Evolutionary conservation across 192 early-diverging fungal species (phyloP).

Genomic region (Gryganskiella cystojenkinii): DNA sequence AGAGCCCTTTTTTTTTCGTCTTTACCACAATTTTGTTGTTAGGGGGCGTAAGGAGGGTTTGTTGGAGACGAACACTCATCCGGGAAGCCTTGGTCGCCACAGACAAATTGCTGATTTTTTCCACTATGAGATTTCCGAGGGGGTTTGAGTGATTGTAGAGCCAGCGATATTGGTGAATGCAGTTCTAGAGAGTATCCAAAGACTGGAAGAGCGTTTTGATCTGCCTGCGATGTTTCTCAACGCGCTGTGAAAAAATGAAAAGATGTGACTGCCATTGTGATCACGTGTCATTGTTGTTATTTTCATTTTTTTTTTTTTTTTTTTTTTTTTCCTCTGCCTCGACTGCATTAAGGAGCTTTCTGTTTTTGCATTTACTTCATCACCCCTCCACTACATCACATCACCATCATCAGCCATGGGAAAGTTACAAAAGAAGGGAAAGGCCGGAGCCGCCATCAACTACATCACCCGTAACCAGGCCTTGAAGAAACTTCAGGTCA

Average conservation of each 20-base stretch:
- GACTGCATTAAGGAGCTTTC: background rate
- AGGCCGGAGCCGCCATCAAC: slow-evolving; percentile 88
- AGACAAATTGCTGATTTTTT: too few species aligned
- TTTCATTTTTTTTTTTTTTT: slow-evolving; percentile 16
- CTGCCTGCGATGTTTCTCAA: too few species aligned
- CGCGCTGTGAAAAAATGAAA: too few species aligned
- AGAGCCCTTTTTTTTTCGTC: background rate
- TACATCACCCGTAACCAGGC: slow-evolving; percentile 92
- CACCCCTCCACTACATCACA: background rate
- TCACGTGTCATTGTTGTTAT: background rate
- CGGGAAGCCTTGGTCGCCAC: too few species aligned
- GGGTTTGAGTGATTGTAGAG: too few species aligned
- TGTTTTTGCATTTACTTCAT: background rate
- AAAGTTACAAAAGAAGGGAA: slow-evolving; percentile 84
- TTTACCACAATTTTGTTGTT: background rate
- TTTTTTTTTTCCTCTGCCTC: background rate
- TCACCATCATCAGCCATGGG: slow-evolving; percentile 60
- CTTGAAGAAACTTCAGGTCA: slow-evolving; percentile 93
- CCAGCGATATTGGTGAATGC: too few species aligned
- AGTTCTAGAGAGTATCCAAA: too few species aligned
- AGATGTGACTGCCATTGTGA: too few species aligned
- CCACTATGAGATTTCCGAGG: too few species aligned
- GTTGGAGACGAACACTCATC: too few species aligned
- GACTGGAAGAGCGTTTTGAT: too few species aligned
- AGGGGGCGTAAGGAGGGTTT: background rate